Evolutionary conservation across 495 filamentous ascomycete species (phyloP), one percentile per base, ranked within the genome.

Genomic region (Gamarada debralockiae): DNA sequence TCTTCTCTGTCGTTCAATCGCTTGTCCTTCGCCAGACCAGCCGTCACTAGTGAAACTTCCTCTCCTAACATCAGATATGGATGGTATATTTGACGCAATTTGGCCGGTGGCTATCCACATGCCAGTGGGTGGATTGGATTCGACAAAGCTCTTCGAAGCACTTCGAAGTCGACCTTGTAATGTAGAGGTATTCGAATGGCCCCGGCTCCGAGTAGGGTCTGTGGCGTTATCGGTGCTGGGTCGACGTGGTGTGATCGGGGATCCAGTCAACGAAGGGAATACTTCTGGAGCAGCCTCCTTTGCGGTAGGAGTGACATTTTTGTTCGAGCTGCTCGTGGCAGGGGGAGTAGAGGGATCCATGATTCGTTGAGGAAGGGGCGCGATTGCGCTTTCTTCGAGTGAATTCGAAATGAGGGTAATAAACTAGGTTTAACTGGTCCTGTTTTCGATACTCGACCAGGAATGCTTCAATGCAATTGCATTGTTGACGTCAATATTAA

Each of bases 41-140:
- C 59, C 59, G 27, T 62, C 59, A 45, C 42, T 50, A 21, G 38
- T 40, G 33, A 54, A 62, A 15, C 51, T 62, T 3, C 59, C 61
- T 47, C 57, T 52, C 37, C 61, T 54, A 41, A 61, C 61, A 53
- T 64, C 58, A 4, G 56, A 20, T 13, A 63, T 18, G 7, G 56
- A 56, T 48, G 57, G 56, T 5, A 59, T 44, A 0, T 58, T 48
- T 5, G 70, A 70, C 1, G 63, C 62, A 31, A 67, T 55, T n/a
- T 67, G 57, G 33, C 72, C 73, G 1, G 76, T 78, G 8, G 77
- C 78, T 34, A 77, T 71, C 65, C 73, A 76, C 65, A 81, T 74
- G 22, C 77, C 76, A 18, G 69, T 65, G 7, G 75, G 79, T 9
- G 73, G 71, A 33, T 64, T 67, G 0, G 75, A 75, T 40, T 76